Conservation (phyloP, 208 protist species). For the Acanthamoeba polyphaga region DNA sequence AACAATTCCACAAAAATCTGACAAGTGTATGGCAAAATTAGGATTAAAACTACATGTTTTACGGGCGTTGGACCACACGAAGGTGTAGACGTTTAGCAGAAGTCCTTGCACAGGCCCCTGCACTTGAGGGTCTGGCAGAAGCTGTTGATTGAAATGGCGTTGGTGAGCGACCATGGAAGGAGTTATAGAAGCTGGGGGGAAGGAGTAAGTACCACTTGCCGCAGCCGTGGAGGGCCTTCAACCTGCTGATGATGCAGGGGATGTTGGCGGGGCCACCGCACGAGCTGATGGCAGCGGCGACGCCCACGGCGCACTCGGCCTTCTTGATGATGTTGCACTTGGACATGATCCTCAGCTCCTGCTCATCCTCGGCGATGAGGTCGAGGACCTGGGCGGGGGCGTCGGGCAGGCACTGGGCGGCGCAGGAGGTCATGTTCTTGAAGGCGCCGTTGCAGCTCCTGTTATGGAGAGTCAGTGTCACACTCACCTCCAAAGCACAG, state of each 20-base stretch:
- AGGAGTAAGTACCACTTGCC: not conserved
- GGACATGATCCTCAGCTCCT: not conserved
- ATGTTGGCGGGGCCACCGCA: not conserved
- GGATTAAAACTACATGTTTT: too few species aligned
- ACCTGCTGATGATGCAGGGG: not conserved
- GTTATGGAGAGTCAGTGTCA: not conserved
- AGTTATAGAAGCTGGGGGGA: too few species aligned
- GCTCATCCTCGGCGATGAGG: not conserved
- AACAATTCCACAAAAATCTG: too few species aligned
- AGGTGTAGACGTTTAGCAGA: not conserved
- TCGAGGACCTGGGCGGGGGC: not conserved
- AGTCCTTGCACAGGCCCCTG: conserved; percentile 1
- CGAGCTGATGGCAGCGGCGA: not conserved
- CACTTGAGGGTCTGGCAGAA: not conserved
- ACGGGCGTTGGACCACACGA: too few species aligned
- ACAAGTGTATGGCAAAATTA: too few species aligned
- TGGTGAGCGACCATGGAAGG: too few species aligned
- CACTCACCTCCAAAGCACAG: too few species aligned
- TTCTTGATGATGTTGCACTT: conserved; percentile 34
- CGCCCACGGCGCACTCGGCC: not conserved
- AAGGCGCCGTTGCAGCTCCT: not conserved
- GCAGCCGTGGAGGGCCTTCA: not conserved
- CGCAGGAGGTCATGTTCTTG: conserved; percentile 13
- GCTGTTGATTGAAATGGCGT: not conserved
- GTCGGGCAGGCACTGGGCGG: not conserved